Base-by-base conservation (phyloP, 164 flowering plant species). In the Magnolia changhungtana region DNA sequence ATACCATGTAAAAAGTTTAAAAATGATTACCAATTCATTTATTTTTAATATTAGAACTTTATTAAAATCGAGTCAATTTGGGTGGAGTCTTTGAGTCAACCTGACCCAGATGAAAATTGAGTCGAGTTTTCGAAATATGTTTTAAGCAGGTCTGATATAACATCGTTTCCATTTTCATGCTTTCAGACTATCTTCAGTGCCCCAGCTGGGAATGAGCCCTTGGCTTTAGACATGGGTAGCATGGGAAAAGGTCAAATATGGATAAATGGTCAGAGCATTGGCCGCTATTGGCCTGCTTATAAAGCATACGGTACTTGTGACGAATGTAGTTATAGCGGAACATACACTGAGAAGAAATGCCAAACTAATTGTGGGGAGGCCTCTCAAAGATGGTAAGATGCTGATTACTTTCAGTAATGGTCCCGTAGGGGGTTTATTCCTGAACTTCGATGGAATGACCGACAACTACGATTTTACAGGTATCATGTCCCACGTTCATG, bases 191-290 rank as follows among this genome's bases (percentile, higher is more conserved):
- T 81, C 51, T 92, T 95, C 74, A 77, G 82, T 75, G 91, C 89
- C 65, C 97, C 97, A 2, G 80, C 23, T 71, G 97, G 95, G 72
- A 82, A 79, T 68, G 90, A 84, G 0, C 95, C 98, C 21, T 64
- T 95, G 80, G 97, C 96, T 66, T 78, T 95, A 65, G 95, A 95
- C 76, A 86, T 95, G 94, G 72, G 75, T 37, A 86, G 83, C 78
- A 95, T 95, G 96, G 92, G 95, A 71, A 95, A 95, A 78, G 98
- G 98, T 29, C 91, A 90, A 75, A 76, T 90, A 45, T 95, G 98
- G 98, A 80, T 95, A 70, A 92, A 95, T 65, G 96, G 94, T 14
- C 82, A 83, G 66, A 83, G 88, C 83, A 84, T 95, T 31, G 98
- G 97, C 49, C 90, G 96, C 61, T 89, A 90, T 75, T 92, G 96